Evolutionary conservation across 345 rosid species (phyloP).

Genomic region (Rubroshorea leprosula): DNA sequence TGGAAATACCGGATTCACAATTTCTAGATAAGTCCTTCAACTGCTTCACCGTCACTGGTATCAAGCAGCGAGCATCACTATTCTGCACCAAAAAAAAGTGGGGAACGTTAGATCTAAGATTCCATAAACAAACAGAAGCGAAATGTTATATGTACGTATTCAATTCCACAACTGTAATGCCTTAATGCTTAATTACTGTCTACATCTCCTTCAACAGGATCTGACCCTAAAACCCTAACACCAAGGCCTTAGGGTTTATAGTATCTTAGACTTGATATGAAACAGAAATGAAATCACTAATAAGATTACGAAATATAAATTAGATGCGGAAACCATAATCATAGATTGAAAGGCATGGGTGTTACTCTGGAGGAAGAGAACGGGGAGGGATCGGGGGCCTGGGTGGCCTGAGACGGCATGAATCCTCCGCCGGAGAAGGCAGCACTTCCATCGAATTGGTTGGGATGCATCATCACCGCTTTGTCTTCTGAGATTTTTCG

Average conservation of each 20-base stretch:
- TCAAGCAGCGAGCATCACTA: constrained; percentile 48
- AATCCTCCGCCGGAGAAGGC: constrained; percentile 91
- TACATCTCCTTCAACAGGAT: too few species aligned
- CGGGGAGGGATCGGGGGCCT: constrained; percentile 40
- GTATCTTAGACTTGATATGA: too few species aligned
- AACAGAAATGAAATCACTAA: not conserved
- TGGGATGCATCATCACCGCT: constrained; percentile 35
- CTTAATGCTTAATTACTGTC: too few species aligned
- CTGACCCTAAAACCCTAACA: not conserved
- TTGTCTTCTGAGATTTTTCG: not conserved
- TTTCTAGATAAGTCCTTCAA: constrained; percentile 36
- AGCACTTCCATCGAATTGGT: constrained; percentile 72
- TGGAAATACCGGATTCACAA: constrained; percentile 43
- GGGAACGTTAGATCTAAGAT: not conserved
- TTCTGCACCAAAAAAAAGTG: constrained; percentile 28
- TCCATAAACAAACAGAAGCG: not conserved
- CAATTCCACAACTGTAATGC: too few species aligned
- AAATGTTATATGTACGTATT: too few species aligned
- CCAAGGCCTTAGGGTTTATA: not conserved
- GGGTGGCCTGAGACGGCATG: constrained; percentile 73
- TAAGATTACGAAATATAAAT: too few species aligned
- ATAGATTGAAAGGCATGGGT: not conserved
- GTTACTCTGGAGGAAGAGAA: constrained; percentile 48
- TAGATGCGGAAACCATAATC: not conserved
- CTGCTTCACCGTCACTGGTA: constrained; percentile 70